Evolutionary conservation across 805 yeast species (phyloP).

Genomic region (Martiniozyma abietophila): DNA sequence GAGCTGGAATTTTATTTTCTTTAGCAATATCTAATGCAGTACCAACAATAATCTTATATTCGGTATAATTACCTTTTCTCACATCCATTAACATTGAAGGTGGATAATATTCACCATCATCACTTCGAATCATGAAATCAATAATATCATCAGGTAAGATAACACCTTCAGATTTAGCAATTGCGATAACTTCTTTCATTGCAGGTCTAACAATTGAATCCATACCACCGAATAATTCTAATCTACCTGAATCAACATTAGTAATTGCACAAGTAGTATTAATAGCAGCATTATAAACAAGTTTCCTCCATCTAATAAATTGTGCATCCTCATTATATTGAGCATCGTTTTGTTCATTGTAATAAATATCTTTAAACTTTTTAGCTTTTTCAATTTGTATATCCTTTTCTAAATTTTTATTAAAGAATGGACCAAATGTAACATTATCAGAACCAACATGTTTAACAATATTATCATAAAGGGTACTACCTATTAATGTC

Average conservation of each 20-base stretch:
- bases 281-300: slow-evolving; percentile 38
- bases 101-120: slow-evolving; percentile 31
- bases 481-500: slow-evolving; percentile 28
- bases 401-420: slow-evolving; percentile 19
- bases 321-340: slow-evolving; percentile 29
- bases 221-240: slow-evolving; percentile 23
- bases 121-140: slow-evolving; percentile 32
- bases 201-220: slow-evolving; percentile 29
- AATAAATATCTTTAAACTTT: slow-evolving; percentile 27
- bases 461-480: slow-evolving; percentile 24
- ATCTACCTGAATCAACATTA: slow-evolving; percentile 31
- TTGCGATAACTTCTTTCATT: slow-evolving; percentile 34
- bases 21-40: slow-evolving; percentile 28
- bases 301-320: slow-evolving; percentile 36
- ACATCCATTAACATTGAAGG: slow-evolving; percentile 43
- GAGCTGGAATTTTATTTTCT: slow-evolving; percentile 24
- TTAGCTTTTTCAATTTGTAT: slow-evolving; percentile 24
- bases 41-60: slow-evolving; percentile 35
- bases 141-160: slow-evolving; percentile 26
- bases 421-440: slow-evolving; percentile 29
- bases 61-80: slow-evolving; percentile 33
- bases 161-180: slow-evolving; percentile 41
- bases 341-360: slow-evolving; percentile 23
- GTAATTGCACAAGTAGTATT: slow-evolving; percentile 38
- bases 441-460: slow-evolving; percentile 29